phyloP scores from a whole-genome alignment of 495 filamentous ascomycete genomes.

The Hypoxylon lenormandii region DNA sequence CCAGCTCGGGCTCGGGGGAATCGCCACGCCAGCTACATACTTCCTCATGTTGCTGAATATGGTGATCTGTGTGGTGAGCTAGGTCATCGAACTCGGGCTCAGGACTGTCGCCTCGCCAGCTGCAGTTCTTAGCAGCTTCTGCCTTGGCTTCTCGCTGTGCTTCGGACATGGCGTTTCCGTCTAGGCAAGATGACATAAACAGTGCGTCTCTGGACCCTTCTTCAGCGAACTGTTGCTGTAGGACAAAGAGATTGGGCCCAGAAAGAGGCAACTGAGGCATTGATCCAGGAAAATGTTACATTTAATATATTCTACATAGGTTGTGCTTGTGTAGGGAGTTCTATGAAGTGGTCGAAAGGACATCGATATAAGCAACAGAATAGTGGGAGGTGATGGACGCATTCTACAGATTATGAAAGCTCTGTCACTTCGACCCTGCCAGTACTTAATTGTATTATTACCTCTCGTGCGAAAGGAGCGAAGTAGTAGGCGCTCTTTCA shows the following conservation, averaged over 20 bases:
- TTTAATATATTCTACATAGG: conserved; percentile 39
- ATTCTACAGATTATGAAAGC: background rate
- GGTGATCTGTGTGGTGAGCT: conserved; percentile 11
- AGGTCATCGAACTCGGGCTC: conserved; percentile 33
- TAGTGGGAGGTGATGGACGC: conserved; percentile 16
- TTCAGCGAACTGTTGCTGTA: conserved; percentile 15
- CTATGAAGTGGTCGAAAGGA: background rate
- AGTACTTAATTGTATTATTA: background rate
- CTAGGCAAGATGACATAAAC: conserved; percentile 9
- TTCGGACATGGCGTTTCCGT: conserved; percentile 40
- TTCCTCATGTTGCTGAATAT: conserved; percentile 9
- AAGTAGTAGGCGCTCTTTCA: no score
- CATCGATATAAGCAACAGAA: background rate
- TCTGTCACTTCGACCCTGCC: background rate
- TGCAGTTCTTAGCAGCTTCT: conserved; percentile 28
- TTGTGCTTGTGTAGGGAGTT: conserved; percentile 22
- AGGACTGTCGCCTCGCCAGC: conserved; percentile 38
- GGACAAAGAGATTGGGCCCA: conserved; percentile 13
- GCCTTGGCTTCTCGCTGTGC: conserved; percentile 31
- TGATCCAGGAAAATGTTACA: conserved; percentile 17
- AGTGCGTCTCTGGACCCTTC: background rate
- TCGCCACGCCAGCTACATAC: conserved; percentile 45
- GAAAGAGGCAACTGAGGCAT: conserved; percentile 23
- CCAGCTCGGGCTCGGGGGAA: conserved; percentile 46
- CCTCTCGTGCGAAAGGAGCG: no score